Evolutionary conservation across 306 rosid genomes (phyloP).

Genomic region (Inga oerstediana): DNA sequence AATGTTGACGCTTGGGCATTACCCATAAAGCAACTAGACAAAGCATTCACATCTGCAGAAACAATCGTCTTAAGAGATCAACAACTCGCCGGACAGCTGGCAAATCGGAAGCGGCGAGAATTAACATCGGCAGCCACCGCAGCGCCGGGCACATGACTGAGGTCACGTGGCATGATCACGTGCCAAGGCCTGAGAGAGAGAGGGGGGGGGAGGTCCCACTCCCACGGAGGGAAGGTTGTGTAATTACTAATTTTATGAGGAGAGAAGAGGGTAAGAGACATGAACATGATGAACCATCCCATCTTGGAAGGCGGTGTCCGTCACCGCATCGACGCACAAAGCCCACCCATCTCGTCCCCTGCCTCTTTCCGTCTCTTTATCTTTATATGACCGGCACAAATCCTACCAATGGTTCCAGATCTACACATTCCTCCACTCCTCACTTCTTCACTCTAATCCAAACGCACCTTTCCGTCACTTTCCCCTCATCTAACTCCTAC

Average conservation of each 20-base stretch:
- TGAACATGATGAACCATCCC: background rate
- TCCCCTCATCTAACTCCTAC: background rate
- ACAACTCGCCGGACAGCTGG: background rate
- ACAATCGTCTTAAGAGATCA: background rate
- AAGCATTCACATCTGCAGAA: background rate
- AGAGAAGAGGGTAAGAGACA: background rate
- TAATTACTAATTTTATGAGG: background rate
- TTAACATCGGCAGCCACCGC: background rate
- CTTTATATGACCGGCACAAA: background rate
- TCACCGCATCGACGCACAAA: background rate
- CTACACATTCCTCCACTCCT: background rate
- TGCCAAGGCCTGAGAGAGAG: background rate
- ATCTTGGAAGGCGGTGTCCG: background rate
- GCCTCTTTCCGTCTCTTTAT: no score
- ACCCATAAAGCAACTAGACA: background rate
- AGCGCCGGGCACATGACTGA: background rate
- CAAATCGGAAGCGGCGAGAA: background rate
- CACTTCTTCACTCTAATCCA: background rate
- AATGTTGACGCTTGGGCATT: background rate
- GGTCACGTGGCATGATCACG: conserved; percentile 15
- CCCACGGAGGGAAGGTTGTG: background rate
- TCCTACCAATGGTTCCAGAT: background rate
- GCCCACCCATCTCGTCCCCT: background rate
- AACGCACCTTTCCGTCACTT: background rate
- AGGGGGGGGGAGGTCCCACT: background rate